phyloP scores from a whole-genome alignment of 345 rosid genomes.

The Brassica napus region Da-Ae NC_063444.1:43565501-43566000 shows the following conservation, averaged over 20 bases:
- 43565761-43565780: slow-evolving; percentile 94
- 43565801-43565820: slow-evolving; percentile 53
- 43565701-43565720: slow-evolving; percentile 1
- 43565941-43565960: slow-evolving; percentile 34
- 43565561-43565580: slow-evolving; percentile 96
- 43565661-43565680: background rate
- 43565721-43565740: slow-evolving; percentile 67
- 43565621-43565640: slow-evolving; percentile 4
- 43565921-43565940: slow-evolving; percentile 58
- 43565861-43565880: slow-evolving; percentile 8
- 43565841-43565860: background rate
- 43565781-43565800: slow-evolving; percentile 88
- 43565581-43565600: slow-evolving; percentile 22
- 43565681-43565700: background rate
- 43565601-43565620: background rate
- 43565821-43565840: background rate
- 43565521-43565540: slow-evolving; percentile 92
- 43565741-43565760: slow-evolving; percentile 94
- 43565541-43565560: slow-evolving; percentile 93
- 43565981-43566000: slow-evolving; percentile 44
- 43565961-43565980: slow-evolving; percentile 41
- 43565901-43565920: slow-evolving; percentile 54
- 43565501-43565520: slow-evolving; percentile 96
- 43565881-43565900: background rate
- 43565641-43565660: background rate